Percentiles rank a stretch among this genome's conserved stretches.
Conservation (phyloP, 192 early-diverging fungal species). For the Cladochytrium replicatum region DNA sequence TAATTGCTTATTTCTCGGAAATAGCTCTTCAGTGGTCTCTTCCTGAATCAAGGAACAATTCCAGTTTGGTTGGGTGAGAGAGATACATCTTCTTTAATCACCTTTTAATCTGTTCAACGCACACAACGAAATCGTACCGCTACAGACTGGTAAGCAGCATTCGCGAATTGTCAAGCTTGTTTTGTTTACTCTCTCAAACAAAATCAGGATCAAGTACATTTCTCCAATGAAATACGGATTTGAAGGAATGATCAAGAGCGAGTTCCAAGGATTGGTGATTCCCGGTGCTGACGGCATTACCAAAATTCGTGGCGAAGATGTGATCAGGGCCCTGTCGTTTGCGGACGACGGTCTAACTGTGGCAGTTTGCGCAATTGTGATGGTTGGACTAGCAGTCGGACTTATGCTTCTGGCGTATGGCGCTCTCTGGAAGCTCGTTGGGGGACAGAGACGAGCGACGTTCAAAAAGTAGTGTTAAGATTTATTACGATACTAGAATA, state of each 20-base stretch:
- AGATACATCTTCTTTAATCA: slow-evolving; percentile 12
- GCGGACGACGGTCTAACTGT: slow-evolving; percentile 8
- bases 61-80: slow-evolving; percentile 43
- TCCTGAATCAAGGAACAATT: slow-evolving; percentile 48
- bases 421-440: no score
- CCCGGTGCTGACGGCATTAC: no score
- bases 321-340: slow-evolving; percentile 11
- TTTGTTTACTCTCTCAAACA: neutral
- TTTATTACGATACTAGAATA: no score
- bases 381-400: no score
- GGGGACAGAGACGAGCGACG: no score
- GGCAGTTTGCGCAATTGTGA: slow-evolving; percentile 5
- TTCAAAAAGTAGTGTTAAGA: no score
- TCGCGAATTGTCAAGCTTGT: neutral
- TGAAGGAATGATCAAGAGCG: slow-evolving; percentile 34
- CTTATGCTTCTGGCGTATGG: no score
- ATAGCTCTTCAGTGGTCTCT: slow-evolving; percentile 38
- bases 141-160: no score
- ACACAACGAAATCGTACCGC: no score
- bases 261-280: slow-evolving; percentile 24
- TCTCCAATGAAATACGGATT: slow-evolving; percentile 51
- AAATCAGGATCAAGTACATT: slow-evolving; percentile 14
- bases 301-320: slow-evolving; percentile 10
- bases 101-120: neutral
- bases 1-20: neutral